Conservation (phyloP, 2,329 filamentous ascomycete genomes). For the Aspergillus sp. region DNA sequence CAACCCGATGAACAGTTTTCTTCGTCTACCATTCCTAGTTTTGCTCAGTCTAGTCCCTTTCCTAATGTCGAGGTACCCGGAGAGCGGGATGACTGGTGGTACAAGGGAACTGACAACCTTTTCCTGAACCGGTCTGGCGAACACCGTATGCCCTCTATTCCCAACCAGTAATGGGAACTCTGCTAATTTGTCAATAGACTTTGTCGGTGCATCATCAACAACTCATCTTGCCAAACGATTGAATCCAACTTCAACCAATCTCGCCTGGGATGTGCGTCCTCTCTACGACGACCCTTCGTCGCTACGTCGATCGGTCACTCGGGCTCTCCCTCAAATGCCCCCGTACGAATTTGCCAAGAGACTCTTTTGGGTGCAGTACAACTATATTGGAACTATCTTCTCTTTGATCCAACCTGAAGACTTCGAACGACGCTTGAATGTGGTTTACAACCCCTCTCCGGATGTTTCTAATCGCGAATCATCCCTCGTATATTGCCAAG, state of each 20-base stretch:
- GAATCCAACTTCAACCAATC: constrained; percentile 26
- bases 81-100: constrained; percentile 38
- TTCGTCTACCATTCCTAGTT: constrained; percentile 4
- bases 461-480: constrained; percentile 42
- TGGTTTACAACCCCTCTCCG: constrained; percentile 41
- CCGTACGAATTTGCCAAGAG: constrained; percentile 49
- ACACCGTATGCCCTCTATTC: constrained; percentile 19
- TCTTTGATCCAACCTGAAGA: constrained; percentile 45
- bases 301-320: constrained; percentile 21
- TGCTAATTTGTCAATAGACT: constrained; percentile 15
- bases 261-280: constrained; percentile 32
- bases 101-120: constrained; percentile 31
- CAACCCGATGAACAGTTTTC: neutral
- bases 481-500: constrained; percentile 49
- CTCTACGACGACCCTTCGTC: constrained; percentile 30
- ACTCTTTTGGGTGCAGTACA: constrained; percentile 50
- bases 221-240: constrained; percentile 31
- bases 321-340: constrained; percentile 38
- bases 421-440: constrained; percentile 44
- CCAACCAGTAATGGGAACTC: too few relatives aligned
- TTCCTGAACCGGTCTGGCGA: constrained; percentile 32
- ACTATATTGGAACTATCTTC: constrained; percentile 56
- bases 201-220: constrained; percentile 30
- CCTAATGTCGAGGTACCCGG: constrained; percentile 15
- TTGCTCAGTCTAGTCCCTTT: constrained; percentile 11